Percentiles rank a stretch among this genome's conserved stretches.
These are phyloP conservation scores for Lentinula edodes DNA, from an alignment of 768 basidiomycete genomes.

Conservation along the genomic window DNA sequence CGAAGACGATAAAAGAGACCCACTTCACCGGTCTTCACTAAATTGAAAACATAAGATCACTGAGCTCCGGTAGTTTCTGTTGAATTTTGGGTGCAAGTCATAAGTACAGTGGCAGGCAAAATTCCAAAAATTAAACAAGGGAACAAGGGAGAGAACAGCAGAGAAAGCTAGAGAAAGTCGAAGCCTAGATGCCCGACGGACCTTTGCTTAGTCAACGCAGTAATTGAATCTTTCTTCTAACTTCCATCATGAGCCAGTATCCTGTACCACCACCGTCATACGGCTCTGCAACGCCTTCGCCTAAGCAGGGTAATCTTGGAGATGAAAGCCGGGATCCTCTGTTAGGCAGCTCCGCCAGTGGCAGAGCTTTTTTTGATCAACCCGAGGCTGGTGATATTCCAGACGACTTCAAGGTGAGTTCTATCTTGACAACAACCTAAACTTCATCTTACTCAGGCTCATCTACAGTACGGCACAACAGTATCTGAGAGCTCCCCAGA, in stretches of 20 bases:
- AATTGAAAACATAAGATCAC: too few species aligned
- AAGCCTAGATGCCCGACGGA: background rate
- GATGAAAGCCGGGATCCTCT: conserved; percentile 50
- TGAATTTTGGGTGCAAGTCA: too few species aligned
- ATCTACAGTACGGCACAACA: conserved; percentile 66
- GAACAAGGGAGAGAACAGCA: background rate
- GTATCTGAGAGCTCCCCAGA: conserved; percentile 74
- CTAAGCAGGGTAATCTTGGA: conserved; percentile 24
- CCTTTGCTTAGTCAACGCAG: background rate
- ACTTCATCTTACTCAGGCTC: background rate
- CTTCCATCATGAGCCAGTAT: conserved; percentile 52
- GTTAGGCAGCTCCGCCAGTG: conserved; percentile 43
- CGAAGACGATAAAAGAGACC: too few species aligned
- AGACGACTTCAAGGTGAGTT: conserved; percentile 86
- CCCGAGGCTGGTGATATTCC: conserved; percentile 70
- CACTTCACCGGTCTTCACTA: too few species aligned
- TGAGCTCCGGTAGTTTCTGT: too few species aligned
- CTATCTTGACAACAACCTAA: background rate
- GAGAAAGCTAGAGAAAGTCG: too few species aligned
- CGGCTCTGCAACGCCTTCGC: conserved; percentile 31
- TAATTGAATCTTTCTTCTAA: too few species aligned
- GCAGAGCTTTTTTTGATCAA: conserved; percentile 66
- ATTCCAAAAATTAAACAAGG: too few species aligned
- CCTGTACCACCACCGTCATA: conserved; percentile 61
- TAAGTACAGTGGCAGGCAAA: too few species aligned